Evolutionary conservation across 768 basidiomycete genomes (phyloP).

Genomic region (Termitomyces sp.): DNA sequence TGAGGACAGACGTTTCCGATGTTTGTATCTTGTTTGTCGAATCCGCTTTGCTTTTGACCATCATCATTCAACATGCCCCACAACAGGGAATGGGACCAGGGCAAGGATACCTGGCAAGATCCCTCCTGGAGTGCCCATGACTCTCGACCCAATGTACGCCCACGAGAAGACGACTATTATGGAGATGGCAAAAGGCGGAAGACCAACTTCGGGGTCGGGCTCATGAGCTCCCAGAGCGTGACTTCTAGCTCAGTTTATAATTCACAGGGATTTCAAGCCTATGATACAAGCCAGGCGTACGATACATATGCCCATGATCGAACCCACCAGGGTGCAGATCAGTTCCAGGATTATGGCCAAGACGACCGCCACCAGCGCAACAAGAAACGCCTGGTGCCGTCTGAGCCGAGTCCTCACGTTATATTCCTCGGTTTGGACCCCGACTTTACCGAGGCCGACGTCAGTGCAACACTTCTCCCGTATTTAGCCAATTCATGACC

Average conservation of each 20-base stretch:
- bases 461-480: constrained; percentile 45
- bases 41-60: constrained; percentile 30
- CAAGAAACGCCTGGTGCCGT: constrained; percentile 79
- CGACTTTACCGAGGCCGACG: constrained; percentile 91
- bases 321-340: constrained; percentile 25
- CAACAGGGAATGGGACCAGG: constrained; percentile 85
- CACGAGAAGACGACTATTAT: constrained; percentile 65
- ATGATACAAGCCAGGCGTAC: constrained; percentile 43
- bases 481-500: constrained; percentile 28
- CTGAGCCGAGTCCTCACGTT: constrained; percentile 87
- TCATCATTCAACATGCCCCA: constrained; percentile 51
- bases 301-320: constrained; percentile 37
- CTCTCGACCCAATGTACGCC: constrained; percentile 36
- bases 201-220: constrained; percentile 57
- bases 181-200: constrained; percentile 76
- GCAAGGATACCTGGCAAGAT: constrained; percentile 59
- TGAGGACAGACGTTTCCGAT: constrained; percentile 21
- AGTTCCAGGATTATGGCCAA: constrained; percentile 42
- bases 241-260: neutral
- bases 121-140: constrained; percentile 35
- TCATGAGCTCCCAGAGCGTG: neutral
- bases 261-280: constrained; percentile 35
- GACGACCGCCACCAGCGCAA: constrained; percentile 45
- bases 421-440: constrained; percentile 93
- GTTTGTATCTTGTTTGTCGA: constrained; percentile 28